Conservation (phyloP, 2,329 filamentous ascomycete species). For the Hymenoscyphus fructigenus region DNA sequence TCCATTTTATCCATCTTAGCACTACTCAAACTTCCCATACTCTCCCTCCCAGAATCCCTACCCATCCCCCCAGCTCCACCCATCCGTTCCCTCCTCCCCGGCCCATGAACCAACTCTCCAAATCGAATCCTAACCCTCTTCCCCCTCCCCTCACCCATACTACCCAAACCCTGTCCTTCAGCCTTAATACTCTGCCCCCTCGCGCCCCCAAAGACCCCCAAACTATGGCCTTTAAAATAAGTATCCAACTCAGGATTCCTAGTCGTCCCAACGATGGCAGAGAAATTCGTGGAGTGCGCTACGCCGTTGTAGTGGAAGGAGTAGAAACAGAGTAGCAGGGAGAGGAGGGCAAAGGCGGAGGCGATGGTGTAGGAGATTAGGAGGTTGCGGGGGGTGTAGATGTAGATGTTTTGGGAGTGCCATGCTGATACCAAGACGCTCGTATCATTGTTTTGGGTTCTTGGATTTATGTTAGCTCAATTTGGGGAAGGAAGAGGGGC, state of each 20-base stretch:
- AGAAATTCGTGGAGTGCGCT: not conserved
- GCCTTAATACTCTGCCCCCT: not conserved
- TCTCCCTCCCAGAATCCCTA: not conserved
- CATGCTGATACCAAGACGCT: not conserved
- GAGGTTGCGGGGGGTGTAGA: not conserved
- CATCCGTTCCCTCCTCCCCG: not conserved
- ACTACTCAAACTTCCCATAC: not conserved
- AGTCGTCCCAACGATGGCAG: not conserved
- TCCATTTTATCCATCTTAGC: not conserved
- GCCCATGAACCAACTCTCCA: not conserved
- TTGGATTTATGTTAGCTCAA: too few species aligned
- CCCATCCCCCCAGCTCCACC: not conserved
- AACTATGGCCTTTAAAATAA: not conserved
- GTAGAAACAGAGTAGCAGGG: not conserved
- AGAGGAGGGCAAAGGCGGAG: not conserved
- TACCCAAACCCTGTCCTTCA: too few species aligned
- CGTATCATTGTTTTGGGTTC: not conserved
- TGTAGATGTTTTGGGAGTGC: not conserved
- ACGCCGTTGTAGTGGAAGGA: slow-evolving; percentile 5
- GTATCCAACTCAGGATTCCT: not conserved
- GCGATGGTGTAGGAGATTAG: not conserved
- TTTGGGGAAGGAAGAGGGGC: not conserved
- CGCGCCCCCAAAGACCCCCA: not conserved
- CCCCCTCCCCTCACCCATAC: not conserved
- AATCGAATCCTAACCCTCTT: not conserved